phyloP scores from a whole-genome alignment of 1,284 basidiomycete species.

The Moniliophthora roreri region DNA sequence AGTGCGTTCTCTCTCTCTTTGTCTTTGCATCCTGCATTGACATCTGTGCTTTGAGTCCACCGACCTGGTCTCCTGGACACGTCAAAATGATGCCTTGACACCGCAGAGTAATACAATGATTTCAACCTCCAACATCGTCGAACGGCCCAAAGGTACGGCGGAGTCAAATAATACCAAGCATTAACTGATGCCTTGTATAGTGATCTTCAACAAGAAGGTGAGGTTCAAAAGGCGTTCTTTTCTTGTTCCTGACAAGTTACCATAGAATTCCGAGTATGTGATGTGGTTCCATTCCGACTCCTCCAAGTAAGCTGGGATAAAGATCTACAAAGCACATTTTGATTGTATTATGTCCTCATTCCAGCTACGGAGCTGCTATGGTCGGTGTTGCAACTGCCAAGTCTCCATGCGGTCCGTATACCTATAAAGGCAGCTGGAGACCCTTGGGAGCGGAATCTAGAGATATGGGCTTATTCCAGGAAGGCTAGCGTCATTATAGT shows the following conservation, averaged over 20 bases:
- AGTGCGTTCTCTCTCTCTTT: constrained; percentile 26
- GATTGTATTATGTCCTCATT: constrained; percentile 3
- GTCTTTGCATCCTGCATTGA: neutral
- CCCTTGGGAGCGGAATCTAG: constrained; percentile 61
- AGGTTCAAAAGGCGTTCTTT: constrained; percentile 4
- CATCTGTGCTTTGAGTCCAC: constrained; percentile 37
- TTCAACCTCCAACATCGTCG: constrained; percentile 59
- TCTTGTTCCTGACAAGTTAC: neutral
- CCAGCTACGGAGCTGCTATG: constrained; percentile 60
- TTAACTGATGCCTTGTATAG: constrained; percentile 25
- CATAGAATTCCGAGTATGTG: constrained; percentile 60
- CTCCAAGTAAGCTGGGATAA: constrained; percentile 44
- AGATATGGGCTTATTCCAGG: constrained; percentile 59
- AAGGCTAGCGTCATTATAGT: constrained; percentile 36
- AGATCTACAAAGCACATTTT: neutral
- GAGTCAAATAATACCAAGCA: neutral
- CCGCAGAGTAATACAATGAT: constrained; percentile 56
- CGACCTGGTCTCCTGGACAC: constrained; percentile 55
- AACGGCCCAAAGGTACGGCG: constrained; percentile 57
- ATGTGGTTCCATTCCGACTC: constrained; percentile 74
- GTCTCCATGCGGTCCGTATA: constrained; percentile 60
- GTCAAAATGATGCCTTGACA: constrained; percentile 57
- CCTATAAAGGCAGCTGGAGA: constrained; percentile 53
- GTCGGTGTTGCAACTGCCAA: constrained; percentile 62
- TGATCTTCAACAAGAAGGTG: constrained; percentile 54